phyloP scores from a whole-genome alignment of 192 early-diverging fungal genomes.

The Podila clonocystis region DNA sequence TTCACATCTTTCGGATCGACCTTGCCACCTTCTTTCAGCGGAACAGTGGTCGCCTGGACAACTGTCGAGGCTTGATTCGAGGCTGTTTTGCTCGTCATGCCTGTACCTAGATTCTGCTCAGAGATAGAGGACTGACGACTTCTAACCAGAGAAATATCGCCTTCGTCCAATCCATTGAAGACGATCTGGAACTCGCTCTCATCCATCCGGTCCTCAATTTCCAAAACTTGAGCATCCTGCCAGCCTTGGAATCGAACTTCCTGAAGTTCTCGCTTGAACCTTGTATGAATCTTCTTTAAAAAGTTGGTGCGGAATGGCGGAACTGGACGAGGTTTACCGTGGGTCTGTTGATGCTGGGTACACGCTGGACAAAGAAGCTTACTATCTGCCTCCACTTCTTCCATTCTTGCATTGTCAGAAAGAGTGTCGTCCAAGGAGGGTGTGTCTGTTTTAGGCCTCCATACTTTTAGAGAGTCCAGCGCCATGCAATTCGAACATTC shows the following conservation, averaged over 20 bases:
- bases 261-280: constrained; percentile 47
- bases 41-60: background rate
- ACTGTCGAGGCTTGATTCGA: background rate
- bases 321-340: constrained; percentile 38
- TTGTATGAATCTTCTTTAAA: constrained; percentile 45
- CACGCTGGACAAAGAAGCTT: constrained; percentile 1
- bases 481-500: background rate
- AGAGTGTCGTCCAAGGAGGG: background rate
- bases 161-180: constrained; percentile 37
- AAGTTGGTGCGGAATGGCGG: constrained; percentile 38
- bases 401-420: background rate
- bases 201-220: constrained; percentile 42
- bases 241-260: constrained; percentile 50
- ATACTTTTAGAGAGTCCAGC: background rate
- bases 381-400: background rate
- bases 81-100: background rate
- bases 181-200: constrained; percentile 47
- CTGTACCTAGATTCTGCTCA: background rate
- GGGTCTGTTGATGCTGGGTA: constrained; percentile 22
- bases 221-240: constrained; percentile 50
- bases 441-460: background rate
- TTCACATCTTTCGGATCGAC: constrained; percentile 4
- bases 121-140: constrained; percentile 6
- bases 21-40: background rate
- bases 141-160: constrained; percentile 6